Percentiles rank a stretch among this genome's conserved stretches.
phyloP scores from a whole-genome alignment of 768 basidiomycete genomes.

The Panaeolus cyanescens region DNA sequence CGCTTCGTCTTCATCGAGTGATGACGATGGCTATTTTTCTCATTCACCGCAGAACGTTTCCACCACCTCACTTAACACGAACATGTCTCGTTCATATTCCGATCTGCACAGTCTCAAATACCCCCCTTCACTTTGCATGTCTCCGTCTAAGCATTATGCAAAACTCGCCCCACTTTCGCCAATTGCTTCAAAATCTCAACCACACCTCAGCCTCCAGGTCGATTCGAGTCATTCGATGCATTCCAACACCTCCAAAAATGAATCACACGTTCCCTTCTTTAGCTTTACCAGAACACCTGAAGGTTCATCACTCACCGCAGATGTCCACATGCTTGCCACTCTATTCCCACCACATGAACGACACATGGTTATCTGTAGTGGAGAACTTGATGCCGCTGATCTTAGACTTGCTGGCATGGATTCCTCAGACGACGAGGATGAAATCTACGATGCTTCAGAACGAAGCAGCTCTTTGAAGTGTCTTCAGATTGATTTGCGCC shows the following conservation, averaged over 20 bases:
- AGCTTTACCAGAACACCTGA: constrained; percentile 78
- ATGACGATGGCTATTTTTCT: constrained; percentile 63
- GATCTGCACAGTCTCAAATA: constrained; percentile 36
- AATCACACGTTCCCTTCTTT: constrained; percentile 65
- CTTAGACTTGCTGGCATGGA: constrained; percentile 31
- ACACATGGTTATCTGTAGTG: constrained; percentile 74
- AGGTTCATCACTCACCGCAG: constrained; percentile 76
- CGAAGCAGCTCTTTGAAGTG: constrained; percentile 55
- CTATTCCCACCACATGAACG: constrained; percentile 73
- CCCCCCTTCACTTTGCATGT: constrained; percentile 28
- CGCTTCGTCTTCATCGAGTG: constrained; percentile 30
- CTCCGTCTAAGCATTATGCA: constrained; percentile 35
- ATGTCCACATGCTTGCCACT: constrained; percentile 63
- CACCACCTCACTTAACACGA: constrained; percentile 32
- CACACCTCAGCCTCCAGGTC: constrained; percentile 1
- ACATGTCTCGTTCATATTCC: constrained; percentile 44
- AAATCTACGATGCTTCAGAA: constrained; percentile 29
- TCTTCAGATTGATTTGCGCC: constrained; percentile 73
- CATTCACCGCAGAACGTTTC: constrained; percentile 51
- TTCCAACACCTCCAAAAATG: constrained; percentile 11
- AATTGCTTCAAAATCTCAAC: constrained; percentile 10
- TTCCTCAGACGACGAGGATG: constrained; percentile 41
- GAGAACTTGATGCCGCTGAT: constrained; percentile 64
- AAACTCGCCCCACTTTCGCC: constrained; percentile 30
- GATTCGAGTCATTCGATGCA: constrained; percentile 6